Evolutionary conservation across 2,329 filamentous ascomycete species (phyloP), one percentile per base, ranked within the genome.

Genomic region (Dothistroma pini): DNA sequence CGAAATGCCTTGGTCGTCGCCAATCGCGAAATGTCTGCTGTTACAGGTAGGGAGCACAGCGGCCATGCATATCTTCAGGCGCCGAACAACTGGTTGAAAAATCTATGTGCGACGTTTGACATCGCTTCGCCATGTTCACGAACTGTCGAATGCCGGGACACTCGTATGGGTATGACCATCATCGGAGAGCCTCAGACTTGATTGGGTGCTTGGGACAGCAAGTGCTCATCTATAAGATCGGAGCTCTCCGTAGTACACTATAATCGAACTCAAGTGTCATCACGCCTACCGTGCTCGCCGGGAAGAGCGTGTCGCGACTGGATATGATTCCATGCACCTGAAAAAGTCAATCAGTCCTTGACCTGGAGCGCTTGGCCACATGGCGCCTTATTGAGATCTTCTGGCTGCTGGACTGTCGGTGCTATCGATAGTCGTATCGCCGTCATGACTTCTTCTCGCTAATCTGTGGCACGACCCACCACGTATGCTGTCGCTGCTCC

Each of bases 401-500:
- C 7, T 29, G 48, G 41, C 41, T 44, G 41, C n/a, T 19, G 44
- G 38, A 57, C 22, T 31, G 38, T 54, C 38, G 50, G 35, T 29
- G 34, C 51, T 52, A 29, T 54, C 48, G 41, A 19, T 44, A 16
- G 3, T 29, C 49, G 21, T 51, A 51, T 25, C 19, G 41, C 21
- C 41, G 53, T 51, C 52, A 57, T 54, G 16, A 4, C 51, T 54
- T 56, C 58, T 63, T 67, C 61, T 67, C 64, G 49, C 66, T 68
- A n/a, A 81, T 65, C 65, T 74, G 77, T 5, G 75, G 78, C n/a
- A 82, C 76, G 31, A 77, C 68, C 79, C 80, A 82, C 66, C 77
- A 79, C 51, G 74, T 73, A 29, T 75, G 71, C 72, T 78, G 79
- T 66, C 78, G 73, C 66, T 75, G 74, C 44, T 70, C 75, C 7